Evolutionary conservation across 768 basidiomycete genomes (phyloP).

Genomic region (Suillus lakei): DNA sequence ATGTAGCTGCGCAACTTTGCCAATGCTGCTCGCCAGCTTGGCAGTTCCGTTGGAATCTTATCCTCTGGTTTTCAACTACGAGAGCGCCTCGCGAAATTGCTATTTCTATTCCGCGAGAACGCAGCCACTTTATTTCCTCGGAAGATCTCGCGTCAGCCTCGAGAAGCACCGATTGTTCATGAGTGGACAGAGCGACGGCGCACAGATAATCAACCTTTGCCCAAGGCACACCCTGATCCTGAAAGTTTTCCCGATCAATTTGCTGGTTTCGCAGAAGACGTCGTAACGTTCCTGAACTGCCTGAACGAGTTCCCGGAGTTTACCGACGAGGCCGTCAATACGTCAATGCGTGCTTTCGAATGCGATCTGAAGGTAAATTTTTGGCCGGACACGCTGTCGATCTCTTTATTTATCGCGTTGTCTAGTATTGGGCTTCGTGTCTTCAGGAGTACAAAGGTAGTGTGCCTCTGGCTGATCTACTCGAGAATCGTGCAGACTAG

Average conservation of each 20-base stretch:
- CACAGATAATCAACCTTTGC: constrained; percentile 35
- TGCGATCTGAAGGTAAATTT: constrained; percentile 51
- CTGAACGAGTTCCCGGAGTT: constrained; percentile 64
- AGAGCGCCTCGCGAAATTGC: constrained; percentile 53
- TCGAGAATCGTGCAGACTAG: constrained; percentile 7
- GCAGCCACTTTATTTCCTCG: constrained; percentile 58
- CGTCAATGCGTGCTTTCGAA: constrained; percentile 54
- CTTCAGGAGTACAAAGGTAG: constrained; percentile 51
- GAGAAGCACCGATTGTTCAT: constrained; percentile 43
- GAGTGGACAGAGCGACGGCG: constrained; percentile 35
- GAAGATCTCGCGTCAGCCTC: constrained; percentile 45
- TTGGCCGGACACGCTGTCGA: neutral
- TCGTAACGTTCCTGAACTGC: constrained; percentile 57
- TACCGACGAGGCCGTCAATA: constrained; percentile 55
- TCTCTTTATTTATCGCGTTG: constrained; percentile 8
- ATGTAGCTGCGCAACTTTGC: constrained; percentile 54
- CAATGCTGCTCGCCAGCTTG: constrained; percentile 60
- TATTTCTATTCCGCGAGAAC: constrained; percentile 57
- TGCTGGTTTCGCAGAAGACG: constrained; percentile 50
- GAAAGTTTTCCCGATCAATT: constrained; percentile 55
- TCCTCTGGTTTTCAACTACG: constrained; percentile 57
- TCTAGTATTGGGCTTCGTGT: constrained; percentile 61
- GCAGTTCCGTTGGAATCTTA: constrained; percentile 59
- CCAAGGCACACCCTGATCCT: constrained; percentile 46
- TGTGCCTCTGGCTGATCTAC: constrained; percentile 5